phyloP scores from a whole-genome alignment of 495 filamentous ascomycete genomes.

The Penicillium fimorum region DNA sequence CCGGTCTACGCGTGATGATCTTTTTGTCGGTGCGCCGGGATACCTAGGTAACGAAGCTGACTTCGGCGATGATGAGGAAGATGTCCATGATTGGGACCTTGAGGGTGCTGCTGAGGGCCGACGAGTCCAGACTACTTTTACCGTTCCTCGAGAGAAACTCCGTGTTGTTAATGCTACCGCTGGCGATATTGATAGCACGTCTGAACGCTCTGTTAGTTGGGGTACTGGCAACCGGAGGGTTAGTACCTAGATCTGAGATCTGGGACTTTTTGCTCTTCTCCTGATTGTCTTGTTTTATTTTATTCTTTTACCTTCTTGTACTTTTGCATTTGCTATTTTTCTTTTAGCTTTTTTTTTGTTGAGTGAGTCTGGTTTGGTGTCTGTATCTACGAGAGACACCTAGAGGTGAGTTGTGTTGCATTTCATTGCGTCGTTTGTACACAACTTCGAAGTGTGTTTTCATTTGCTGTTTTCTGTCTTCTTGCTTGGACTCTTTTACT shows the following conservation, averaged over 20 bases:
- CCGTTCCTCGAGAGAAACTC: constrained; percentile 78
- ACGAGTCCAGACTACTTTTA: constrained; percentile 91
- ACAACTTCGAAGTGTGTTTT: neutral
- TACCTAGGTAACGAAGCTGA: constrained; percentile 27
- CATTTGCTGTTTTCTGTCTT: neutral
- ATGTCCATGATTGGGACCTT: constrained; percentile 83
- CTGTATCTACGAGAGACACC: neutral
- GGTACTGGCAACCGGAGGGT: constrained; percentile 24
- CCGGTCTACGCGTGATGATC: constrained; percentile 32
- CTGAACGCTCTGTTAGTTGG: constrained; percentile 31
- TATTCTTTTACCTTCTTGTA: constrained; percentile 6
- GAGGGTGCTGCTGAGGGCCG: constrained; percentile 76
- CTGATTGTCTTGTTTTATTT: neutral
- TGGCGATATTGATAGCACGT: constrained; percentile 35
- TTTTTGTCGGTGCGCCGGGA: constrained; percentile 29
- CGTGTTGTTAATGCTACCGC: constrained; percentile 75
- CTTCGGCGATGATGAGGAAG: constrained; percentile 47
- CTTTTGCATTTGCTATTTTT: neutral
- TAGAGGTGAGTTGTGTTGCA: neutral
- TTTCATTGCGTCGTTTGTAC: neutral
- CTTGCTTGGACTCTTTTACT: neutral
- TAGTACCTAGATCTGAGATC: neutral
- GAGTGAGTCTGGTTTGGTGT: neutral
- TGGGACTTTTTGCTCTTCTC: neutral
- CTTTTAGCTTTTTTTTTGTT: neutral